Evolutionary conservation across 2,329 filamentous ascomycete genomes (phyloP).

Genomic region (Trichothecium sympodiale): DNA sequence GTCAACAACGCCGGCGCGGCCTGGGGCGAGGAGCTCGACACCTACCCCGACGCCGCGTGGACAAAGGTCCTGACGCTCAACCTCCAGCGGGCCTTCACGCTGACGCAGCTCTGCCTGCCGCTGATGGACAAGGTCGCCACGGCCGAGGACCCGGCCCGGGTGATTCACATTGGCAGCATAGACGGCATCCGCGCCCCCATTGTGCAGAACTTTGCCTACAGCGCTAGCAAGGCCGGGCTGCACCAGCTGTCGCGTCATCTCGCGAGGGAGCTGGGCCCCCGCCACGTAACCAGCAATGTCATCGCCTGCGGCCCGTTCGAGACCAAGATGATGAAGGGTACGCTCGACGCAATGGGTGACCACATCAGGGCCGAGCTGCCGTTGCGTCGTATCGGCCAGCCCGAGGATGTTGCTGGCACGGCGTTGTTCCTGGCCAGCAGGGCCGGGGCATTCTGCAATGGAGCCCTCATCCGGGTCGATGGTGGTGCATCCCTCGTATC

Average conservation of each 20-base stretch:
- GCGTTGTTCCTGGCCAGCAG: constrained; percentile 59
- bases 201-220: constrained; percentile 50
- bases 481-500: constrained; percentile 38
- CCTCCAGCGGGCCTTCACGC: constrained; percentile 56
- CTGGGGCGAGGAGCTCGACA: constrained; percentile 50
- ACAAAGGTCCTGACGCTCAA: constrained; percentile 51
- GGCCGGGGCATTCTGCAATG: constrained; percentile 45
- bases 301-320: constrained; percentile 63
- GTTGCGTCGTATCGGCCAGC: constrained; percentile 53
- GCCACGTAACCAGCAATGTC: constrained; percentile 54
- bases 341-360: constrained; percentile 43
- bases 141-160: constrained; percentile 34
- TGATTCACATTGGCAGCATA: constrained; percentile 56
- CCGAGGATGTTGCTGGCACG: constrained; percentile 59
- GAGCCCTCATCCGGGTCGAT: constrained; percentile 52
- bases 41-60: constrained; percentile 48
- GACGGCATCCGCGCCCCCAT: constrained; percentile 50
- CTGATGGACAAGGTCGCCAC: constrained; percentile 40
- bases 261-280: constrained; percentile 46
- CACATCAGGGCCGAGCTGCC: constrained; percentile 49
- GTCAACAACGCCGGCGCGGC: constrained; percentile 57
- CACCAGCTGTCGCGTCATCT: constrained; percentile 52
- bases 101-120: constrained; percentile 50
- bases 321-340: constrained; percentile 57
- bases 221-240: constrained; percentile 50